Evolutionary conservation across 2,329 filamentous ascomycete species (phyloP), one percentile per base, ranked within the genome.

Genomic region (Fulvia fulva): DNA sequence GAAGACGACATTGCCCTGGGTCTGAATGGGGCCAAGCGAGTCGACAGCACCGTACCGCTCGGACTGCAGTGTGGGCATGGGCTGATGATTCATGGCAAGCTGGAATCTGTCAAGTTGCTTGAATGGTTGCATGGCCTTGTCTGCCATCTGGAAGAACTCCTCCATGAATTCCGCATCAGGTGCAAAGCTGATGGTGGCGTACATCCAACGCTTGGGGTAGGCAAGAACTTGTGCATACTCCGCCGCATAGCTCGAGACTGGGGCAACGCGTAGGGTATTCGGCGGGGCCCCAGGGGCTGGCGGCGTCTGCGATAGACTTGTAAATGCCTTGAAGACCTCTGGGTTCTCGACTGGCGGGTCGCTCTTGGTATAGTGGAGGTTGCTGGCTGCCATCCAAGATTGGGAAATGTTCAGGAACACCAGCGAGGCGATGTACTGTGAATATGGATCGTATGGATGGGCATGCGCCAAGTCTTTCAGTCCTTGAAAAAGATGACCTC

Each of bases 301-400:
- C 21, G 63, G 58, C 16, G 59, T 57, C 19, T 56, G 57, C 14
- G 54, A 44, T 6, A 61, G 54, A 22, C 59, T 50, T 5, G 58
- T 46, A 30, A 65, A 57, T 11, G 57, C 51, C 46, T 61, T 62
- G 52, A 65, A 63, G 7, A 62, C 55, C 41, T 62, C 56, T 28
- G 63, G 63, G 23, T 51, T 52, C 1, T 56, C 14, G 6, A 54
- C 56, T 3, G 62, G 58, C 21, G 64, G 64, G 32, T 65, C 53
- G 50, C 57, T 62, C 34, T 65, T 61, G 25, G 67, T 65, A 41
- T 68, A 69, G 32, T 69, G 65, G 45, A 66, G 61, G 55, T 64
- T 65, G 55, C 65, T 68, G 44, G 58, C 63, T 28, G 67, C 64
- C 53, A 65, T 58, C 64, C 64, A 66, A n/a, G 55, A 56, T 14